Conservation (phyloP, 163 green algal species). For the Scenedesmus sp. region DNA sequence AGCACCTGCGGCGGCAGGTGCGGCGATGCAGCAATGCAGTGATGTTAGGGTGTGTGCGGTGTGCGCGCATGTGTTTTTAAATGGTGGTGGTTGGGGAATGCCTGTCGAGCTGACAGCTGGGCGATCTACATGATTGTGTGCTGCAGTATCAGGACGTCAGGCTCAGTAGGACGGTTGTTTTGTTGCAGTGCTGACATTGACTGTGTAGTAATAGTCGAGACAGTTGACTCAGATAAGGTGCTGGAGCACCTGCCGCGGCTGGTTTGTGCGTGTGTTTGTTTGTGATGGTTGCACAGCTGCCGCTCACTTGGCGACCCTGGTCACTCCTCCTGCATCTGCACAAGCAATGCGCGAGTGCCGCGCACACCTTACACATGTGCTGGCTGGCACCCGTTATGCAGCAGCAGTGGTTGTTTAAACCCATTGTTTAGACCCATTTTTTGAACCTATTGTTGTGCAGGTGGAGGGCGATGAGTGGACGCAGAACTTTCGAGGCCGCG, state of each 20-base stretch:
- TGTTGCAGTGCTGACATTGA: background rate
- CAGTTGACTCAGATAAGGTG: background rate
- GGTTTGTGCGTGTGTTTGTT: background rate
- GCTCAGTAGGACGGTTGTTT: background rate
- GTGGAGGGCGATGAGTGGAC: conserved; percentile 38
- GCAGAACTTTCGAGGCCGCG: background rate
- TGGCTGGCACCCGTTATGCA: background rate
- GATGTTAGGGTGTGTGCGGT: background rate
- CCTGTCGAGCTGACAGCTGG: too few relatives aligned
- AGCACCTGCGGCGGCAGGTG: conserved; percentile 38
- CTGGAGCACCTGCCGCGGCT: background rate
- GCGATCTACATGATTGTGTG: too few relatives aligned
- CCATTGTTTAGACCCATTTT: background rate
- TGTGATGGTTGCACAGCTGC: too few relatives aligned
- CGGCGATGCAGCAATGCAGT: background rate
- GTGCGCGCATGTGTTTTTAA: background rate
- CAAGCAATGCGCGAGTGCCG: too few relatives aligned
- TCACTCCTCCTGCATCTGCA: too few relatives aligned
- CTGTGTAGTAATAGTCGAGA: background rate
- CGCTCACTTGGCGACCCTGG: too few relatives aligned
- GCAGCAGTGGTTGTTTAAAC: background rate
- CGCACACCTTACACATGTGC: too few relatives aligned
- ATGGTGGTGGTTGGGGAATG: background rate
- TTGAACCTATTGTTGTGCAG: background rate
- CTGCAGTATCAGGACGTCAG: too few relatives aligned